phyloP scores from a whole-genome alignment of 1,284 basidiomycete genomes.

The Dichomitus squalens region DNA sequence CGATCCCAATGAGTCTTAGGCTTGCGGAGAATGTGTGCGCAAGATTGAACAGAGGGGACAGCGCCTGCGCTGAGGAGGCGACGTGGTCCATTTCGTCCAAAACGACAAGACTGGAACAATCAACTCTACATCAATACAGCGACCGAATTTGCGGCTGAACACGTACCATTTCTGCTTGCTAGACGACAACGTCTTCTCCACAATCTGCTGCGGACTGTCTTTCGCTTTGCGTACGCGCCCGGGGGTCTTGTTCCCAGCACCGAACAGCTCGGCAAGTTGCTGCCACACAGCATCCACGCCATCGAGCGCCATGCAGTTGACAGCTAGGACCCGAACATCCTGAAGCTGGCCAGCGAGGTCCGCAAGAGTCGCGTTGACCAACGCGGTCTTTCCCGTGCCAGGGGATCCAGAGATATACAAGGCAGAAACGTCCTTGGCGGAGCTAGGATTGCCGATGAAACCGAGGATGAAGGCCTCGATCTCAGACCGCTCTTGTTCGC shows the following conservation, averaged over 20 bases:
- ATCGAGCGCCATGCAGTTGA: slow-evolving; percentile 80
- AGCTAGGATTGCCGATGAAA: slow-evolving; percentile 42
- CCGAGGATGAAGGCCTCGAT: slow-evolving; percentile 60
- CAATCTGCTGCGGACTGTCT: slow-evolving; percentile 39
- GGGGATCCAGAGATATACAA: slow-evolving; percentile 82
- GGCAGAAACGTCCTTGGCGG: slow-evolving; percentile 37
- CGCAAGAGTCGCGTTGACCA: slow-evolving; percentile 65
- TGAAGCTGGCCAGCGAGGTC: slow-evolving; percentile 38
- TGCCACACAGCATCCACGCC: slow-evolving; percentile 72
- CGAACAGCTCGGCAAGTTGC: slow-evolving; percentile 60
- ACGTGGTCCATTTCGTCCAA: slow-evolving; percentile 83
- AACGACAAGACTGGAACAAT: slow-evolving; percentile 57
- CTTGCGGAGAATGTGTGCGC: slow-evolving; percentile 49
- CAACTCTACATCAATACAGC: background rate
- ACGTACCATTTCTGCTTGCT: slow-evolving; percentile 61
- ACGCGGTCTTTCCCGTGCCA: slow-evolving; percentile 81
- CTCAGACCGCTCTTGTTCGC: slow-evolving; percentile 57
- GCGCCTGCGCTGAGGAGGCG: slow-evolving; percentile 54
- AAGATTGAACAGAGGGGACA: slow-evolving; percentile 65
- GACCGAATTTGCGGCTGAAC: background rate
- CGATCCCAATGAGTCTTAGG: slow-evolving; percentile 75
- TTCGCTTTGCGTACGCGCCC: slow-evolving; percentile 34
- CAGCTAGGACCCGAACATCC: slow-evolving; percentile 49
- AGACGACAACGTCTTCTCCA: slow-evolving; percentile 44
- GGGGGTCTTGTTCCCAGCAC: slow-evolving; percentile 37